Evolutionary conservation across 139 green algal genomes (phyloP), one percentile per base, ranked within the genome.

Genomic region (Penium margaritaceum): DNA sequence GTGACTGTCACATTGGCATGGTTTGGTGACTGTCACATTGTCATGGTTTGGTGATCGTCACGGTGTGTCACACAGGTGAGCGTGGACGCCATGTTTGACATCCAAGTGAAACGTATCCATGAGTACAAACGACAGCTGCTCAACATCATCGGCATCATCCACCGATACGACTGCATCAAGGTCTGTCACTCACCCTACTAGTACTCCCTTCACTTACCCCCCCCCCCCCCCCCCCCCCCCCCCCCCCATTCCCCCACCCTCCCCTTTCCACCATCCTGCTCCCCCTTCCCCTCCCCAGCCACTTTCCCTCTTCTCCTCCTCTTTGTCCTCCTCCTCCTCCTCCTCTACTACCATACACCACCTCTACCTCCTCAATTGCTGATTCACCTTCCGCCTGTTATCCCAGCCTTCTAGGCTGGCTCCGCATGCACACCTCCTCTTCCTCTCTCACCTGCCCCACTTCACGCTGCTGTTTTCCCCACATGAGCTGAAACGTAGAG

Each of bases 21-120:
- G n/a, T n/a, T n/a, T n/a, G n/a, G n/a, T n/a, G n/a, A n/a, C n/a
- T n/a, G n/a, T n/a, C n/a, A n/a, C n/a, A n/a, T n/a, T n/a, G n/a
- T n/a, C n/a, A n/a, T n/a, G n/a, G n/a, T n/a, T n/a, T n/a, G n/a
- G n/a, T n/a, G n/a, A n/a, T n/a, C n/a, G n/a, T n/a, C n/a, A n/a
- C n/a, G n/a, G n/a, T n/a, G n/a, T n/a, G 47, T 19, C 24, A 17
- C 19, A 6, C 70, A 82, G 70, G 75, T 82, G 34, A 82, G 57
- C 51, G 57, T 72, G 19, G 63, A 76, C 5, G 77, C 71, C 15
- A 76, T 98, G 78, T 93, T 97, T 74, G 93, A 98, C 79, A 88
- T 98, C 70, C 92, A 96, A 84, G 85, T 95, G 68, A 95, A 95
- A 85, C 89, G 90, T 74, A 95, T 95, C 82, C 90, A 95, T 76